phyloP scores from a whole-genome alignment of 2,329 filamentous ascomycete species.

The Microcera coccophila region DNA sequence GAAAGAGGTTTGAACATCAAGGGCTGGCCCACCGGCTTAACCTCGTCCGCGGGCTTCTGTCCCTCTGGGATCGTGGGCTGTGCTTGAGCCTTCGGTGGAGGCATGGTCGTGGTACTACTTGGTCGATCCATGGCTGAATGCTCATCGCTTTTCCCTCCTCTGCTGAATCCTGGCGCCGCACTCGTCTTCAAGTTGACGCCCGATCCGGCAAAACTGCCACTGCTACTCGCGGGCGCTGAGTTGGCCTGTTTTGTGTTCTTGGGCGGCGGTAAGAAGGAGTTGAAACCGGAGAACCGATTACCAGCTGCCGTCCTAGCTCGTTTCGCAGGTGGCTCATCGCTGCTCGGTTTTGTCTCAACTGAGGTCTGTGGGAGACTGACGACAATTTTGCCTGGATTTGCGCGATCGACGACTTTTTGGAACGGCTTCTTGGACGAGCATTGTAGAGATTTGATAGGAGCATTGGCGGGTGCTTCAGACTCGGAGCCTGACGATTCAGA shows the following conservation, averaged over 20 bases:
- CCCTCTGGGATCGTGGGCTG: constrained; percentile 51
- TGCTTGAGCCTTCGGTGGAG: constrained; percentile 38
- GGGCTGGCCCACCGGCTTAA: constrained; percentile 71
- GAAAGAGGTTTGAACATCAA: constrained; percentile 88
- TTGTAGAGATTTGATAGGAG: constrained; percentile 28
- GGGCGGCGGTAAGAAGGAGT: constrained; percentile 79
- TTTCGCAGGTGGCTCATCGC: constrained; percentile 60
- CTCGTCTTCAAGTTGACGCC: constrained; percentile 74
- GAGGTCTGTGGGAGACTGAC: constrained; percentile 65
- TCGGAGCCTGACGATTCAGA: constrained; percentile 75
- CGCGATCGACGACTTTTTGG: constrained; percentile 76
- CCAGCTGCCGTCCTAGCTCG: constrained; percentile 55
- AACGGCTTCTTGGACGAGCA: constrained; percentile 57
- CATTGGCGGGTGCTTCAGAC: constrained; percentile 28
- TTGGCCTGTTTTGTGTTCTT: constrained; percentile 53
- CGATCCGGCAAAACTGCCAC: constrained; percentile 12
- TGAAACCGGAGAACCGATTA: constrained; percentile 74
- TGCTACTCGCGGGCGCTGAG: constrained; percentile 30
- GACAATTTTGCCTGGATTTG: constrained; percentile 78
- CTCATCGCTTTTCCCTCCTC: constrained; percentile 40
- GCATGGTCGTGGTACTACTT: too few species aligned
- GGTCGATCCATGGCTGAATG: constrained; percentile 16
- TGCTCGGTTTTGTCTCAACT: constrained; percentile 35
- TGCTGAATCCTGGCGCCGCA: constrained; percentile 74
- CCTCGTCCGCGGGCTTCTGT: constrained; percentile 57